Percentiles rank a stretch among this genome's conserved stretches.
Conservation (phyloP, 2,329 filamentous ascomycete genomes). For the Hortaea werneckii region DNA sequence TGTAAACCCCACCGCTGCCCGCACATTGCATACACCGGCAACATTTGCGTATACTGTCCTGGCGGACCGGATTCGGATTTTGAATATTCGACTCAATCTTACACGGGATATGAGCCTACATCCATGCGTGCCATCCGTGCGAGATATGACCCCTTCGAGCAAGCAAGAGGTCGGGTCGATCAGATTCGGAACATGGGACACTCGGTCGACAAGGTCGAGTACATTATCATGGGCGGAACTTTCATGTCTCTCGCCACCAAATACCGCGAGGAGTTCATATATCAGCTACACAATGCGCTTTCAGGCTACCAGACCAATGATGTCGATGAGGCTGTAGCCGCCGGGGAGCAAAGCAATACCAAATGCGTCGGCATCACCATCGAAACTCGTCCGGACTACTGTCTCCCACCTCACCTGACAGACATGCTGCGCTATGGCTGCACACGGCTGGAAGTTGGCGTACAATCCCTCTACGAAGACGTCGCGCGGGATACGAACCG, state of each 20-base stretch:
- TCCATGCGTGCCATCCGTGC: slow-evolving; percentile 97
- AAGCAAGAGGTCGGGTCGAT: slow-evolving; percentile 88
- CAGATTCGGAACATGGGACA: slow-evolving; percentile 93
- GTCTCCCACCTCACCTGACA: slow-evolving; percentile 84
- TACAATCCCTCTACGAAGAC: slow-evolving; percentile 95
- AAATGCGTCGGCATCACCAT: slow-evolving; percentile 99
- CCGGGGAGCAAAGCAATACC: slow-evolving; percentile 90
- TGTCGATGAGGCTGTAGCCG: slow-evolving; percentile 89
- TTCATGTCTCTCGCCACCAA: slow-evolving; percentile 92
- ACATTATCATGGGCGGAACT: slow-evolving; percentile 99
- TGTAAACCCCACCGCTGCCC: slow-evolving; percentile 97
- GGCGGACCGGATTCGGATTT: slow-evolving; percentile 97
- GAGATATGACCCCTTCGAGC: slow-evolving; percentile 94
- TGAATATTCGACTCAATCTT: slow-evolving; percentile 97
- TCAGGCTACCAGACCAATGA: slow-evolving; percentile 91
- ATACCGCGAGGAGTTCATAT: slow-evolving; percentile 88
- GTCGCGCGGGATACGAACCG: slow-evolving; percentile 97
- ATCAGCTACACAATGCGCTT: slow-evolving; percentile 90
- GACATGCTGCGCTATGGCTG: slow-evolving; percentile 98
- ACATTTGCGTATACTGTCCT: slow-evolving; percentile 98
- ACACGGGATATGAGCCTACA: slow-evolving; percentile 96
- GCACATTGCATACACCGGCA: slow-evolving; percentile 96
- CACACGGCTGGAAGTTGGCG: slow-evolving; percentile 85
- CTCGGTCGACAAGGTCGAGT: slow-evolving; percentile 97
- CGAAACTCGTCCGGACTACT: slow-evolving; percentile 94